Percentiles rank a stretch among this genome's conserved stretches.
Conservation (phyloP, 2,329 filamentous ascomycete genomes). For the Calonectria henricotiae region DNA sequence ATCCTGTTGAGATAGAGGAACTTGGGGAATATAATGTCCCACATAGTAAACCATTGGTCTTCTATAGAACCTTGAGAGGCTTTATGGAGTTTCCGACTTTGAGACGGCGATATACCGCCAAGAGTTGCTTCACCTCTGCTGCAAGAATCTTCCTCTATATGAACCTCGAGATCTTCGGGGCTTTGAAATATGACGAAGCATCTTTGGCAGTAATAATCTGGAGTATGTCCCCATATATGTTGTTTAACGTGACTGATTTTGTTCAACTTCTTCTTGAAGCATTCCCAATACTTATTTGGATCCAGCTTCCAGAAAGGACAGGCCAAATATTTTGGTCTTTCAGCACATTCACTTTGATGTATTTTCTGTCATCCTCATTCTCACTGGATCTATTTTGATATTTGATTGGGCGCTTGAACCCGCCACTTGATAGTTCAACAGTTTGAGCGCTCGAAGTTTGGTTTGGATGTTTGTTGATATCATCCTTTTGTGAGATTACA, state of each 20-base stretch:
- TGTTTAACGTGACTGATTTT: not conserved
- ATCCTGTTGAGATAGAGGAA: too few relatives aligned
- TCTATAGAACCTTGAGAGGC: not conserved
- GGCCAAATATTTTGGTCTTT: not conserved
- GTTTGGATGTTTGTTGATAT: not conserved
- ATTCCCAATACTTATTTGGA: not conserved
- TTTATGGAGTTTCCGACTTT: not conserved
- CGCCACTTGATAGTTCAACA: not conserved
- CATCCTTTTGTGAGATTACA: not conserved
- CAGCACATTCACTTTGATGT: not conserved
- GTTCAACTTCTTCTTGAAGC: not conserved
- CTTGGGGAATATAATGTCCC: not conserved
- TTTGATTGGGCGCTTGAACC: not conserved
- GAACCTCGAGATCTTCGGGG: not conserved
- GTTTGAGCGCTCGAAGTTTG: not conserved
- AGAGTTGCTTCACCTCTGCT: not conserved
- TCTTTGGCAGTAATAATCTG: not conserved
- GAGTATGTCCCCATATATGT: not conserved
- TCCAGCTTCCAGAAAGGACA: not conserved
- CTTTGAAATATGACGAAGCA: not conserved
- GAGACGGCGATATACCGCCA: not conserved
- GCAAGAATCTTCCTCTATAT: not conserved
- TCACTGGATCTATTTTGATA: too few relatives aligned
- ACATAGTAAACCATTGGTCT: not conserved
- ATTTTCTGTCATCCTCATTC: not conserved